These are phyloP conservation scores for Rutstroemia sp. DNA, from an alignment of 2,329 filamentous ascomycete species.

Conservation along the genomic window DNA sequence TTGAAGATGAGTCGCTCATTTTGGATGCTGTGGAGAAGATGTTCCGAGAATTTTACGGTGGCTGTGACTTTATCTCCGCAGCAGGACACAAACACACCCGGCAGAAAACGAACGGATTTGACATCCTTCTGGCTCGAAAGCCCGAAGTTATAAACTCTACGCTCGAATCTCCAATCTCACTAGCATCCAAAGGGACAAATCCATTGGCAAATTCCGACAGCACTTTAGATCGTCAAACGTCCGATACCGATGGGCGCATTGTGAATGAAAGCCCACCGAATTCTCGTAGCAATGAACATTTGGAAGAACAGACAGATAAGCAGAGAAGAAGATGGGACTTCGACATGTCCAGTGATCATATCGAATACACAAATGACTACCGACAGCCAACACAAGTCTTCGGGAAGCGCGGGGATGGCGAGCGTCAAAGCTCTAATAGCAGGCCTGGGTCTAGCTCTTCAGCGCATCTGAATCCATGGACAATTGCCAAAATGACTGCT, in stretches of 20 bases:
- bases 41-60: conserved; percentile 26
- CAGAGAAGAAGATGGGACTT: conserved; percentile 31
- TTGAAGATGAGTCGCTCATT: conserved; percentile 45
- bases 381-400: neutral
- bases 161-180: neutral
- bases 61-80: neutral
- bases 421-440: neutral
- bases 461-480: conserved; percentile 33
- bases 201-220: no score
- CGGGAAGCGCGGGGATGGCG: neutral
- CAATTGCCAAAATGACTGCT: conserved; percentile 34
- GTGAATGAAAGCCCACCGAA: no score
- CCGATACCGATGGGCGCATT: no score
- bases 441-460: neutral
- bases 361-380: conserved; percentile 33
- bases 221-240: no score
- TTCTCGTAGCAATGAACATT: neutral
- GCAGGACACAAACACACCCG: neutral
- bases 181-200: no score
- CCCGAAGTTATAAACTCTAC: neutral
- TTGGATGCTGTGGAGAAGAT: conserved; percentile 29
- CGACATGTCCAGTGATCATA: conserved; percentile 40
- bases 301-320: neutral
- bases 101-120: conserved; percentile 15
- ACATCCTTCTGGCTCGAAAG: conserved; percentile 22